Conservation (phyloP, 2,329 filamentous ascomycete genomes). For the Penicillium sp. region DNA sequence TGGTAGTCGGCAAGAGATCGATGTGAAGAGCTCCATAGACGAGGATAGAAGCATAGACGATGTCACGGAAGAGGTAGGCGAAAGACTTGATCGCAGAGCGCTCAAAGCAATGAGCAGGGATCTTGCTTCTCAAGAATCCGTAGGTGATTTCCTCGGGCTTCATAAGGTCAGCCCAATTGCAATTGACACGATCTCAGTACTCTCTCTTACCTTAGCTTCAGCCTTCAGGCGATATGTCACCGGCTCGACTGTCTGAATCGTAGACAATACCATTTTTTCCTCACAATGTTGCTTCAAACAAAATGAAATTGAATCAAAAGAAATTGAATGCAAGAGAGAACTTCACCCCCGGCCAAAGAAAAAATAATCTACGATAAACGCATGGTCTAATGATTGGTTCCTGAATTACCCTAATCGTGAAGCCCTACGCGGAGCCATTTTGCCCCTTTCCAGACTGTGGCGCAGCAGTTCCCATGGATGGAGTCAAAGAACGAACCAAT, state of each 20-base stretch:
- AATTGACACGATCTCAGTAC: neutral
- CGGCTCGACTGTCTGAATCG: slow-evolving; percentile 20
- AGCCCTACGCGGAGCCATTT: slow-evolving; percentile 23
- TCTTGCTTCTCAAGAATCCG: slow-evolving; percentile 21
- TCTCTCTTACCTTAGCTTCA: slow-evolving; percentile 13
- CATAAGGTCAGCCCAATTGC: slow-evolving; percentile 8
- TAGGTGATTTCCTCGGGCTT: slow-evolving; percentile 23
- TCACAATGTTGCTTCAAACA: neutral
- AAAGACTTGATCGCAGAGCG: slow-evolving; percentile 20
- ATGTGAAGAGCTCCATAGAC: slow-evolving; percentile 24
- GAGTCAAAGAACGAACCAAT: slow-evolving; percentile 12
- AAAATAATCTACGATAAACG: slow-evolving; percentile 16
- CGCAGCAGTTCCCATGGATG: slow-evolving; percentile 21
- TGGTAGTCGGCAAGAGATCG: slow-evolving; percentile 16
- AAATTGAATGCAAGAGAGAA: slow-evolving; percentile 5
- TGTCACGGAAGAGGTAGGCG: slow-evolving; percentile 24
- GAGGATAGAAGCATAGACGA: slow-evolving; percentile 20
- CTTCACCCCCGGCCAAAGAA: slow-evolving; percentile 4
- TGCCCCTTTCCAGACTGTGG: slow-evolving; percentile 21
- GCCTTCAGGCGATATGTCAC: slow-evolving; percentile 23
- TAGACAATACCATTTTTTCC: slow-evolving; percentile 16
- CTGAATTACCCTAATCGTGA: slow-evolving; percentile 12
- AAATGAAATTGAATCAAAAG: neutral
- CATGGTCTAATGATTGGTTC: slow-evolving; percentile 22
- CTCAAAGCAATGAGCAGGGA: slow-evolving; percentile 27